phyloP scores from a whole-genome alignment of 2,329 filamentous ascomycete species.

The Ramichloridium luteum region DNA sequence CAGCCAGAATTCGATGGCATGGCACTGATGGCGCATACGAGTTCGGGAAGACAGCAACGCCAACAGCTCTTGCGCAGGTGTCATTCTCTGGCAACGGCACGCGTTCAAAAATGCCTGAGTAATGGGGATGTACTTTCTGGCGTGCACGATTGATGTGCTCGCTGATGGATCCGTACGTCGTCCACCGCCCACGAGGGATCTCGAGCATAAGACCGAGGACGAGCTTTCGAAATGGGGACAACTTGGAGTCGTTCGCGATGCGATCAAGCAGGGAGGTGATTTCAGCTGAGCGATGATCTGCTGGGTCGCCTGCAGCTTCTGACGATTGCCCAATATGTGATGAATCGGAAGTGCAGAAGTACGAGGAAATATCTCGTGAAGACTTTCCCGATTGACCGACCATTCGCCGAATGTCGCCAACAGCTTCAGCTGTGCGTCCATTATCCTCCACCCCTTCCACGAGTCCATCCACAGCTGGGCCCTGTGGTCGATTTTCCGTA shows the following conservation, averaged over 20 bases:
- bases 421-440: no score
- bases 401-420: no score
- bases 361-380: no score
- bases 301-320: no score
- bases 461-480: background rate
- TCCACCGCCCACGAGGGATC: slow-evolving; percentile 25
- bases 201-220: slow-evolving; percentile 24
- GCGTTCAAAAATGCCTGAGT: slow-evolving; percentile 17
- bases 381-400: no score
- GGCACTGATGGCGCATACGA: slow-evolving; percentile 33
- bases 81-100: no score
- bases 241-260: slow-evolving; percentile 32
- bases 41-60: slow-evolving; percentile 31
- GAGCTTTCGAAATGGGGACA: slow-evolving; percentile 37
- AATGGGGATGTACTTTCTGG: background rate
- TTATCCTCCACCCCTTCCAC: no score
- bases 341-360: slow-evolving; percentile 13
- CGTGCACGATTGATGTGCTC: slow-evolving; percentile 19
- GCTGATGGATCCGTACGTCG: slow-evolving; percentile 27
- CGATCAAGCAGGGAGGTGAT: slow-evolving; percentile 24
- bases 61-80: slow-evolving; percentile 29
- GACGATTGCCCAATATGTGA: background rate
- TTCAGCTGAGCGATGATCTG: no score
- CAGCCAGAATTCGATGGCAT: slow-evolving; percentile 29
- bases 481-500: background rate